A percentile compares a stretch with the other conserved stretches of the same genome.
These are phyloP conservation scores for Cordyceps pruinosa DNA, from an alignment of 2,329 filamentous ascomycete genomes.

Conservation along the genomic window DNA sequence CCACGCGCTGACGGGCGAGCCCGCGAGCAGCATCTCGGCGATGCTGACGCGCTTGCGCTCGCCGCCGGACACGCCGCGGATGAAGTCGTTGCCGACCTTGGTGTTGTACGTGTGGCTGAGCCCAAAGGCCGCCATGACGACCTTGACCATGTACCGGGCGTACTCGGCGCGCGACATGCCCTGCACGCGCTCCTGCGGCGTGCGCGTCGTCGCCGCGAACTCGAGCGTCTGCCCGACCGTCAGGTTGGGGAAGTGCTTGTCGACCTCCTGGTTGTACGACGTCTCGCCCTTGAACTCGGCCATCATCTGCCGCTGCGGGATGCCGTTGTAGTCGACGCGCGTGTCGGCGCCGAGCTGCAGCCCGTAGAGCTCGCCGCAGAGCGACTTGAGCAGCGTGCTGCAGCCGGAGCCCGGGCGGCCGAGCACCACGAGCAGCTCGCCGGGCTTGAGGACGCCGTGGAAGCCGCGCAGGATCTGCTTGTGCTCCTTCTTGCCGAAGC, in stretches of 20 bases:
- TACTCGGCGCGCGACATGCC: conserved; percentile 56
- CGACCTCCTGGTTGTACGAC: conserved; percentile 69
- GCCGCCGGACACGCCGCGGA: conserved; percentile 64
- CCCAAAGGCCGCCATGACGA: conserved; percentile 65
- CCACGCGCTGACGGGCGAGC: conserved; percentile 53
- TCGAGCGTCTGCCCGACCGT: conserved; percentile 67
- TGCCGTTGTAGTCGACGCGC: conserved; percentile 56
- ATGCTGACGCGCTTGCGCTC: conserved; percentile 77
- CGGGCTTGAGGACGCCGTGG: conserved; percentile 55
- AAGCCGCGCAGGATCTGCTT: conserved; percentile 59
- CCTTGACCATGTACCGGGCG: conserved; percentile 54
- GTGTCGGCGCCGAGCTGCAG: conserved; percentile 45
- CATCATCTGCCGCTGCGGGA: conserved; percentile 45
- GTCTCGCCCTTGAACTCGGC: conserved; percentile 58
- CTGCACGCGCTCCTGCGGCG: conserved; percentile 57
- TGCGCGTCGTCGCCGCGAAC: conserved; percentile 64
- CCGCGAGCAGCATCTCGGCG: conserved; percentile 66
- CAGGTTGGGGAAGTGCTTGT: conserved; percentile 71
- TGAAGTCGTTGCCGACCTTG: conserved; percentile 67
- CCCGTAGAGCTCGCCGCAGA: conserved; percentile 54
- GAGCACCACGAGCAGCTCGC: conserved; percentile 63
- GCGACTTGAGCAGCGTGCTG: conserved; percentile 55
- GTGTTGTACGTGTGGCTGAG: conserved; percentile 66
- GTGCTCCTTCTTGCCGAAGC: conserved; percentile 34
- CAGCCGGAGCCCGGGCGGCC: conserved; percentile 61